Evolutionary conservation across 2,329 filamentous ascomycete genomes (phyloP).

Genomic region (Talaromyces sp.): DNA sequence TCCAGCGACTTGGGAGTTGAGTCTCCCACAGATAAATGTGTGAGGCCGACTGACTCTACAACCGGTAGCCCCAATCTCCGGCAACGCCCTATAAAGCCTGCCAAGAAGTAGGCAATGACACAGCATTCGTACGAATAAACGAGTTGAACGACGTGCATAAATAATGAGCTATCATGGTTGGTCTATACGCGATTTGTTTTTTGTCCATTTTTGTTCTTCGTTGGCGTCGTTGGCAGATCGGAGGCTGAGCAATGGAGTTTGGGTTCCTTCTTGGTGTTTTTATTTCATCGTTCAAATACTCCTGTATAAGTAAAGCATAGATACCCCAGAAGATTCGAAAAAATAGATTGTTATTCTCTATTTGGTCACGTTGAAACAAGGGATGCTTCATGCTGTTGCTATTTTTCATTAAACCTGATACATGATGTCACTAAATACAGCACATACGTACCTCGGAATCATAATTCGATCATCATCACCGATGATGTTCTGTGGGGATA

Average conservation of each 20-base stretch:
- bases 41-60: background rate
- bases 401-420: background rate
- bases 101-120: background rate
- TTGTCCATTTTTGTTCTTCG: background rate
- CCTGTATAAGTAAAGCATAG: background rate
- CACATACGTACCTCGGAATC: background rate
- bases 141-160: background rate
- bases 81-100: background rate
- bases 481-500: background rate
- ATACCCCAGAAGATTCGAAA: background rate
- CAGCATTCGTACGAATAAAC: background rate
- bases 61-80: background rate
- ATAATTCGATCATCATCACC: background rate
- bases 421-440: background rate
- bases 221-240: background rate
- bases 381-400: background rate
- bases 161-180: background rate
- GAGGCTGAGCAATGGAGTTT: background rate
- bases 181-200: background rate
- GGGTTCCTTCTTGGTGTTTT: background rate
- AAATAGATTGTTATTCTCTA: background rate
- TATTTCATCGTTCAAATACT: background rate
- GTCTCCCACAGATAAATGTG: background rate
- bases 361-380: background rate
- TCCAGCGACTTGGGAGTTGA: background rate